Base-by-base conservation (phyloP, 768 basidiomycete genomes). In the Coprinopsis cinerea region DNA sequence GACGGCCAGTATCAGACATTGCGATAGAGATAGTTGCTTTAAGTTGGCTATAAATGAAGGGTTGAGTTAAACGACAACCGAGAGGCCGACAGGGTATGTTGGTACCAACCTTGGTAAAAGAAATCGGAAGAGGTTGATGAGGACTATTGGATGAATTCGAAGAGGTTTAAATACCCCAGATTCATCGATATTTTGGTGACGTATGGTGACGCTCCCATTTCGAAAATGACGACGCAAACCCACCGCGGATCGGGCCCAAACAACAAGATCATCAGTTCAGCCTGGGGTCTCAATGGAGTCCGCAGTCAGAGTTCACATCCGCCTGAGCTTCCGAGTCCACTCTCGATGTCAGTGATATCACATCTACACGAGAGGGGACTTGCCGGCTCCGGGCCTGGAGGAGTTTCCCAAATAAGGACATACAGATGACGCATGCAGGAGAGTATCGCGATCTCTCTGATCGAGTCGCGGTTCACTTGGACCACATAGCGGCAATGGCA, bases 1-100 rank as follows among this genome's bases (percentile, higher is more conserved):
- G 78, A 56, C 81, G 80, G 49, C 64, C 71, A 45, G 69, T 64
- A 59, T 83, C 79, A 60, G 79, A 75, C 79, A 81, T 81, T 55
- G 47, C 72, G 51, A 43, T 39, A 17, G 36, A 49, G 44, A 15
- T 39, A n/a, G n/a, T n/a, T n/a, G n/a, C n/a, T n/a, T n/a, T n/a
- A n/a, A n/a, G n/a, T n/a, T n/a, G n/a, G n/a, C n/a, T n/a, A n/a
- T n/a, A n/a, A n/a, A n/a, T n/a, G n/a, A n/a, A n/a, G n/a, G n/a
- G n/a, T n/a, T n/a, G n/a, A n/a, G n/a, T n/a, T n/a, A n/a, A n/a
- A n/a, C n/a, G n/a, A n/a, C n/a, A n/a, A n/a, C n/a, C n/a, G n/a
- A n/a, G n/a, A n/a, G n/a, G n/a, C n/a, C n/a, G n/a, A n/a, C n/a
- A n/a, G n/a, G n/a, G n/a, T n/a, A n/a, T n/a, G n/a, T n/a, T 32